Conservation (phyloP, 148 eudicot genomes). For the Fagopyrum esculentum region DNA sequence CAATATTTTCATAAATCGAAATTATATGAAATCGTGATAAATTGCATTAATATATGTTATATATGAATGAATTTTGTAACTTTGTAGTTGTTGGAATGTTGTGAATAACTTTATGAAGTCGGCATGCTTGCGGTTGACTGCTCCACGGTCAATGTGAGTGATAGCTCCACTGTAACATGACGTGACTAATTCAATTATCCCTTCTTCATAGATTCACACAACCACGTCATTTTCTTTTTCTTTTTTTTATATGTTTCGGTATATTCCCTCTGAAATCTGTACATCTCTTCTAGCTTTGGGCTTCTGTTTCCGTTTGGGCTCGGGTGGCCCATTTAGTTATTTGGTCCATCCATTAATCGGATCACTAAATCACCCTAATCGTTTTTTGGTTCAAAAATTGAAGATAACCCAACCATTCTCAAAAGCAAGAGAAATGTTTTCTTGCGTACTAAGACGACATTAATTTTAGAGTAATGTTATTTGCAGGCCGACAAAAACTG, state of each 20-base stretch:
- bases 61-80: background rate
- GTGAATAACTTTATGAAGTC: background rate
- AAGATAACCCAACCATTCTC: no score
- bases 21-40: background rate
- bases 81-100: background rate
- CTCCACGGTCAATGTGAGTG: background rate
- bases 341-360: no score
- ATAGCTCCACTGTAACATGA: background rate
- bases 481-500: no score
- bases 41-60: no score
- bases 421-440: no score
- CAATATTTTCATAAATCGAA: background rate
- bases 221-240: background rate
- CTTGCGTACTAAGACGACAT: no score
- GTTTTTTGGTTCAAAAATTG: no score
- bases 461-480: no score
- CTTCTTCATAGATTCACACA: background rate
- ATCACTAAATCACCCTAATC: no score
- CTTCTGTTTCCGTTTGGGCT: background rate
- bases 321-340: no score
- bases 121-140: constrained; percentile 1
- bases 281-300: background rate
- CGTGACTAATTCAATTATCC: background rate
- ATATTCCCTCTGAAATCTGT: background rate
- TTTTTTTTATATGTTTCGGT: background rate